These are phyloP conservation scores for Naganishia sp. DNA, from an alignment of 1,284 basidiomycete species.

Conservation along the genomic window DNA sequence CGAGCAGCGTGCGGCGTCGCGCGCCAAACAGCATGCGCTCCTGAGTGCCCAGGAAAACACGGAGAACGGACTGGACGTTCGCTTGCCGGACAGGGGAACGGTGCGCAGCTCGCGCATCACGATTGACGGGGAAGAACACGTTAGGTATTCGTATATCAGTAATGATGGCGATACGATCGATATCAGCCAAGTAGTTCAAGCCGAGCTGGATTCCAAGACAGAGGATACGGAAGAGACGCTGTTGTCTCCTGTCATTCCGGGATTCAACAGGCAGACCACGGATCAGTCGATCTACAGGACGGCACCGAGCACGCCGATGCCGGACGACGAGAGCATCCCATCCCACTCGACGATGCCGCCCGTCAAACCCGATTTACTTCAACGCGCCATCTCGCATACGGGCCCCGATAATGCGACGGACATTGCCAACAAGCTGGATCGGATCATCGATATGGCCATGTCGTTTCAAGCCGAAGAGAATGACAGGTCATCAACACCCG, in stretches of 20 bases:
- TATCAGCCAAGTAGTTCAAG: constrained; percentile 86
- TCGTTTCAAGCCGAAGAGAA: constrained; percentile 15
- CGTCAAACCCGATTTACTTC: constrained; percentile 21
- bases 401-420: constrained; percentile 13
- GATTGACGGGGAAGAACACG: constrained; percentile 60
- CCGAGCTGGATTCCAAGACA: constrained; percentile 64
- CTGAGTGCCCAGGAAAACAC: constrained; percentile 80
- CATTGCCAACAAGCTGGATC: constrained; percentile 29
- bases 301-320: constrained; percentile 44
- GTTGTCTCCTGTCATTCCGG: constrained; percentile 33
- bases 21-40: constrained; percentile 82
- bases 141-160: constrained; percentile 89
- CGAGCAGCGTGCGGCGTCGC: constrained; percentile 79
- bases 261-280: constrained; percentile 38
- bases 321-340: constrained; percentile 16
- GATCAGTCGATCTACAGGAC: constrained; percentile 45
- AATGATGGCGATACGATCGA: constrained; percentile 83
- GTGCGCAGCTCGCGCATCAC: constrained; percentile 72
- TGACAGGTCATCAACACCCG: constrained; percentile 5
- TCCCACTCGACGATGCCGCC: neutral
- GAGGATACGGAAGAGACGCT: constrained; percentile 33
- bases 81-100: constrained; percentile 76
- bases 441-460: constrained; percentile 23
- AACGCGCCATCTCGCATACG: constrained; percentile 19
- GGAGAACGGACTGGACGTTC: constrained; percentile 79